A percentile compares a stretch with the other conserved stretches of the same genome.
Conservation (phyloP, 2,329 filamentous ascomycete species). For the Lasiodiplodia sp. region DNA sequence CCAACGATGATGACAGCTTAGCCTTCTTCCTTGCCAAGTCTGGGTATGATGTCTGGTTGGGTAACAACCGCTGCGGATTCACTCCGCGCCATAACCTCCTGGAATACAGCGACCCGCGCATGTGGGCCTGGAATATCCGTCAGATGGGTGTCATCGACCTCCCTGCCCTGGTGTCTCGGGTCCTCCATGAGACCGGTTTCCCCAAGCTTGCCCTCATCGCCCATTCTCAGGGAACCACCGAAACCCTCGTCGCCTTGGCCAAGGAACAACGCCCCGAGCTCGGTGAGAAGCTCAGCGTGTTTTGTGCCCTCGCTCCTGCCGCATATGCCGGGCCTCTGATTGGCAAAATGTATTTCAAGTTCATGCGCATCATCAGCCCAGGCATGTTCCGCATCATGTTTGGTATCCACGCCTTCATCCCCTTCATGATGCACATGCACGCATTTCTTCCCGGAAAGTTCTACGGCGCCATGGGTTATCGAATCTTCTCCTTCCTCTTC, state of each 20-base stretch:
- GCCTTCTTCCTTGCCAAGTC: slow-evolving; percentile 93
- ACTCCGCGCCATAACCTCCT: slow-evolving; percentile 77
- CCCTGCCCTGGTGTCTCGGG: slow-evolving; percentile 78
- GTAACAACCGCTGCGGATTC: slow-evolving; percentile 91
- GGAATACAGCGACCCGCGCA: slow-evolving; percentile 77
- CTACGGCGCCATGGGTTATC: slow-evolving; percentile 85
- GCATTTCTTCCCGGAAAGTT: slow-evolving; percentile 67
- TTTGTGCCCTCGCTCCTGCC: slow-evolving; percentile 89
- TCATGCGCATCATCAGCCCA: slow-evolving; percentile 83
- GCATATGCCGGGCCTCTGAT: slow-evolving; percentile 89
- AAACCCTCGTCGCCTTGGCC: slow-evolving; percentile 85
- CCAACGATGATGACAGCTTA: slow-evolving; percentile 86
- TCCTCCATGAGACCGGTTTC: slow-evolving; percentile 83
- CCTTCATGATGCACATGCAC: slow-evolving; percentile 90
- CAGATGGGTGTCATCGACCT: slow-evolving; percentile 87
- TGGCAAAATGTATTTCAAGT: slow-evolving; percentile 87
- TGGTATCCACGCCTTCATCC: slow-evolving; percentile 92
- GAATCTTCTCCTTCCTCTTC: slow-evolving; percentile 89
- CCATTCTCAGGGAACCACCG: slow-evolving; percentile 90
- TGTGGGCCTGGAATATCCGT: slow-evolving; percentile 97
- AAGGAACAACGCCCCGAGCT: slow-evolving; percentile 89
- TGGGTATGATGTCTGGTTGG: slow-evolving; percentile 94
- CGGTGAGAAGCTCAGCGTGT: slow-evolving; percentile 82
- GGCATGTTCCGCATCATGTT: slow-evolving; percentile 81
- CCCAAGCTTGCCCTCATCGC: slow-evolving; percentile 81